Percentiles rank a stretch among this genome's conserved stretches.
Conservation (phyloP, 192 early-diverging fungal species). For the Gonapodya sp. region DNA sequence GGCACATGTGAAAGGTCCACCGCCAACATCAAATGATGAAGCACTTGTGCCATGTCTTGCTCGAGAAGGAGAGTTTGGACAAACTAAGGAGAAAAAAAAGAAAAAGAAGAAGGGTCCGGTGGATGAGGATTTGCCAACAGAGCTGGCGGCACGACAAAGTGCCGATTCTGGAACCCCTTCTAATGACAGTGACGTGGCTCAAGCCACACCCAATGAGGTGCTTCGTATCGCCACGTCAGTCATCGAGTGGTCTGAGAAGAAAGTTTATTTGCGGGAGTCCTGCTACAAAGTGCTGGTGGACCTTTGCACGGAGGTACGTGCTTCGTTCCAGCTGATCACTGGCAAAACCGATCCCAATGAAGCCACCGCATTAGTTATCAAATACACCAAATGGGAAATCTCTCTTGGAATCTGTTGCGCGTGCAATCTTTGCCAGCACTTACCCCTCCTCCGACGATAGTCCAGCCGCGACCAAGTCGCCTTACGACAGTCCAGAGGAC, state of each 20-base stretch:
- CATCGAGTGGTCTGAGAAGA: conserved; percentile 54
- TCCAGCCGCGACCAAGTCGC: too few species aligned
- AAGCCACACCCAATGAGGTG: conserved; percentile 60
- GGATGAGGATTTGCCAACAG: not conserved
- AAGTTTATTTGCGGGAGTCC: conserved; percentile 72
- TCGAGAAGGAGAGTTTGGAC: not conserved
- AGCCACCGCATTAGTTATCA: too few species aligned
- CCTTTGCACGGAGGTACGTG: conserved; percentile 18
- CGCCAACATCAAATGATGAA: too few species aligned
- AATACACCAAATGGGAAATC: not conserved
- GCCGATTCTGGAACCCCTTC: not conserved
- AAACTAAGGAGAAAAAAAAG: not conserved
- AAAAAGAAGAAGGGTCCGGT: not conserved
- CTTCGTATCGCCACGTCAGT: conserved; percentile 59
- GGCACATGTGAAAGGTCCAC: too few species aligned
- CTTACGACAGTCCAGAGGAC: conserved; percentile 23
- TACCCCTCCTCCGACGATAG: too few species aligned
- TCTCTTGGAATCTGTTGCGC: not conserved
- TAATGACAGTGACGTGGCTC: conserved; percentile 9
- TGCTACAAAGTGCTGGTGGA: conserved; percentile 58
- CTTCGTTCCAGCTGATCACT: not conserved
- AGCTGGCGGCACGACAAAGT: too few species aligned
- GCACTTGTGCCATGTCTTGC: too few species aligned
- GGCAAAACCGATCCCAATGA: too few species aligned
- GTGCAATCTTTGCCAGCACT: not conserved